Percentiles rank a stretch among this genome's conserved stretches.
Conservation (phyloP, 257 asterid genomes). For the Jasminum sambac region DNA sequence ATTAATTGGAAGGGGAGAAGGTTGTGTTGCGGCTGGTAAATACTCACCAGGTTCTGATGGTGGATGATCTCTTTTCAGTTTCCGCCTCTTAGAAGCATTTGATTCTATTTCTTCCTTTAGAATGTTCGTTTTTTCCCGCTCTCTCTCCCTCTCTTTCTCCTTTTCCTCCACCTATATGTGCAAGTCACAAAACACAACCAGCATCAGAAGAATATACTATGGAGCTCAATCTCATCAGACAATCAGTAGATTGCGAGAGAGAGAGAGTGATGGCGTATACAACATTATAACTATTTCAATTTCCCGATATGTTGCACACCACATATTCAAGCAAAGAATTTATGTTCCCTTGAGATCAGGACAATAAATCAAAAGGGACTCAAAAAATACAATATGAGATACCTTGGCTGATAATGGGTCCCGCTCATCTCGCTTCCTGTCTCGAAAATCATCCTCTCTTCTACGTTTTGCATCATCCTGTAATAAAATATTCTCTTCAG, state of each 20-base stretch:
- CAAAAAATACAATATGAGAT: constrained; percentile 19
- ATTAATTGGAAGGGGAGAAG: constrained; percentile 59
- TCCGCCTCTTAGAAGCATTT: constrained; percentile 88
- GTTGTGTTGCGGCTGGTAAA: constrained; percentile 59
- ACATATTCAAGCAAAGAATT: constrained; percentile 17
- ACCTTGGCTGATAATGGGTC: constrained; percentile 70
- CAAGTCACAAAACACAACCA: constrained; percentile 24
- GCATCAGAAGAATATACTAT: background rate
- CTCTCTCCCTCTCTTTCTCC: constrained; percentile 65
- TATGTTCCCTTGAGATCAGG: background rate
- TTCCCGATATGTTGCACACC: constrained; percentile 19
- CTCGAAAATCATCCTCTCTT: constrained; percentile 91
- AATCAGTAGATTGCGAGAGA: background rate
- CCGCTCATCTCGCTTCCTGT: constrained; percentile 91
- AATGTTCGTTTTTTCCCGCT: constrained; percentile 60
- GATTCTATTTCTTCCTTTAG: constrained; percentile 78
- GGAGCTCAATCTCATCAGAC: background rate
- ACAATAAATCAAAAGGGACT: background rate
- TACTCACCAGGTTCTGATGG: constrained; percentile 90
- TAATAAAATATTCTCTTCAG: constrained; percentile 76
- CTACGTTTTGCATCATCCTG: constrained; percentile 89
- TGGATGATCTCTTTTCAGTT: constrained; percentile 83
- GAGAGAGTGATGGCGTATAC: background rate
- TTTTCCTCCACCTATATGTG: constrained; percentile 54
- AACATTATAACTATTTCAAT: background rate